Percentiles rank a stretch among this genome's conserved stretches.
These are phyloP conservation scores for Phytophthora palmivora DNA, from an alignment of 352 stramenopile genomes.

Conservation along the genomic window DNA sequence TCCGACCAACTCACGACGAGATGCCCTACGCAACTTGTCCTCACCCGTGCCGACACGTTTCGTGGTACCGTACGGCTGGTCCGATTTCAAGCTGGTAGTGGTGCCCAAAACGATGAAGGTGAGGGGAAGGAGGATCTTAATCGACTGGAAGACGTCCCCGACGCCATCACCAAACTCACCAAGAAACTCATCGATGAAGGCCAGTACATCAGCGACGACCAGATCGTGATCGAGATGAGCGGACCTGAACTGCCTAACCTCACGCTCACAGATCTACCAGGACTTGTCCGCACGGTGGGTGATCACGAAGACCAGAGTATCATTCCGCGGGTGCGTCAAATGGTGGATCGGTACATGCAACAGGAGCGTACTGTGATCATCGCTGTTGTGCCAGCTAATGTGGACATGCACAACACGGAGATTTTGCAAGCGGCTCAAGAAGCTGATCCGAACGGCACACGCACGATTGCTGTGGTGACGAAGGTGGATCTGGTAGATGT, in stretches of 20 bases:
- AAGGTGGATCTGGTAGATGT: constrained; percentile 91
- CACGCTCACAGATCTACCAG: constrained; percentile 84
- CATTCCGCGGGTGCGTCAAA: constrained; percentile 71
- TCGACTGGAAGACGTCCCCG: constrained; percentile 31
- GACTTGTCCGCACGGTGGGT: constrained; percentile 73
- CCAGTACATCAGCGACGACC: constrained; percentile 78
- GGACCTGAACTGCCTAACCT: constrained; percentile 73
- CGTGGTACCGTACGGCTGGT: constrained; percentile 64
- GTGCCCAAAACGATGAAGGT: neutral
- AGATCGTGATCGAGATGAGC: constrained; percentile 77
- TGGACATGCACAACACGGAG: constrained; percentile 89
- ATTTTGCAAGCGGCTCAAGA: constrained; percentile 76
- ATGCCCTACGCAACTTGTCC: constrained; percentile 80
- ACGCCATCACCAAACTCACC: constrained; percentile 38
- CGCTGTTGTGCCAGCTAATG: constrained; percentile 84
- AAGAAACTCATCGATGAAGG: constrained; percentile 73
- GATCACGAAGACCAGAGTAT: constrained; percentile 72
- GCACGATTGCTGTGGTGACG: constrained; percentile 90
- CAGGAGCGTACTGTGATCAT: constrained; percentile 86
- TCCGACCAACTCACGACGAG: constrained; percentile 81
- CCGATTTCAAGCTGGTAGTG: constrained; percentile 46
- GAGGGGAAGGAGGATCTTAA: constrained; percentile 24
- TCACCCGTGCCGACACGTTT: constrained; percentile 50
- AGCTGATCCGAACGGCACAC: constrained; percentile 66
- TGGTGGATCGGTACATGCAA: constrained; percentile 78